These are phyloP conservation scores for Monascus purpureus DNA, from an alignment of 495 filamentous ascomycete genomes.

Conservation along the genomic window DNA sequence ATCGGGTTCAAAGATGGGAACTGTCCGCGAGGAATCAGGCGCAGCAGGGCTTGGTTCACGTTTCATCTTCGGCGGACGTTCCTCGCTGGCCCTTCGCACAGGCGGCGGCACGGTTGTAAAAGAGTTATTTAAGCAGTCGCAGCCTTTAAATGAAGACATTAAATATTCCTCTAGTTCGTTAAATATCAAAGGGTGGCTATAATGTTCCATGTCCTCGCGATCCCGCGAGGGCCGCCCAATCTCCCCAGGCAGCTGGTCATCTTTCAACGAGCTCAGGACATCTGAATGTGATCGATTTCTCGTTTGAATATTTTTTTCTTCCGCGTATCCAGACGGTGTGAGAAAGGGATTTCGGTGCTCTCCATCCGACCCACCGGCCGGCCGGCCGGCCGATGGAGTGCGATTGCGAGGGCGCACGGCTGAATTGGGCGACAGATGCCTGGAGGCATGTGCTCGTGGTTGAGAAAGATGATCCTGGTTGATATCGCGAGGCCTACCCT, in stretches of 20 bases:
- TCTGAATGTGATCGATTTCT: constrained; percentile 21
- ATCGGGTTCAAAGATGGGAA: constrained; percentile 44
- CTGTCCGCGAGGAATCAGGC: constrained; percentile 7
- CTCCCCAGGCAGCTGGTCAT: constrained; percentile 8
- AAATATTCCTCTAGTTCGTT: constrained; percentile 65
- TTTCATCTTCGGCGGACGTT: constrained; percentile 15
- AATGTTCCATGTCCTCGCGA: constrained; percentile 9
- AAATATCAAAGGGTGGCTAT: constrained; percentile 37
- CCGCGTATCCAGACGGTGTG: constrained; percentile 7
- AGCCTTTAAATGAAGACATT: constrained; percentile 48
- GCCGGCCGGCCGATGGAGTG: constrained; percentile 18
- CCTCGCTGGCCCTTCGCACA: constrained; percentile 13
- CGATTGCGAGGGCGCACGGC: constrained; percentile 13
- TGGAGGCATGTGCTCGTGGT: too few relatives aligned
- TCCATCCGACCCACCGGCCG: constrained; percentile 5
- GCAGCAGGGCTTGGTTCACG: constrained; percentile 8
- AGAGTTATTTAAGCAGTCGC: constrained; percentile 58
- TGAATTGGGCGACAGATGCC: constrained; percentile 10
- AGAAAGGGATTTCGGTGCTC: constrained; percentile 9
- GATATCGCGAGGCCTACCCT: constrained; percentile 4
- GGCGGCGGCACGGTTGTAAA: constrained; percentile 33
- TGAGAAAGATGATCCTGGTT: neutral
- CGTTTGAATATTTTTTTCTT: constrained; percentile 9
- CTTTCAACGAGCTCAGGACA: constrained; percentile 10
- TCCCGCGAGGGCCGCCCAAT: constrained; percentile 5